Percentiles rank a stretch among this genome's conserved stretches.
Conservation (phyloP, 31 red algal genomes). For the Bonnemaisonia californica region DNA sequence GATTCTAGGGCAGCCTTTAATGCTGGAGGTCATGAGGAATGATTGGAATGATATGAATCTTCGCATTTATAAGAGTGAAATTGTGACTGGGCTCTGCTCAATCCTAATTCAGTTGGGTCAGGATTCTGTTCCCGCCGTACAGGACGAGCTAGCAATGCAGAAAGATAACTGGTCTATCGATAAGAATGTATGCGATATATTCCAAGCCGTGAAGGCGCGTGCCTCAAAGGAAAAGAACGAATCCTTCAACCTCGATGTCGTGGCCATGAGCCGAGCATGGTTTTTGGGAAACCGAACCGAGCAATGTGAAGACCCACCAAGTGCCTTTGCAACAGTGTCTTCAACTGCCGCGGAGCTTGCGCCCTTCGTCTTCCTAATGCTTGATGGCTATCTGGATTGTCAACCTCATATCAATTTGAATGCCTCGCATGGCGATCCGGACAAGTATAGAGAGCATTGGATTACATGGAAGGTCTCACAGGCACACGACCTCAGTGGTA, state of each 20-base stretch:
- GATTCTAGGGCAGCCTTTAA: constrained; percentile 29
- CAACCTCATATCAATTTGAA: neutral
- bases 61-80: constrained; percentile 51
- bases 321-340: constrained; percentile 41
- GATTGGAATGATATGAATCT: constrained; percentile 2
- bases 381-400: constrained; percentile 12
- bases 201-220: constrained; percentile 32
- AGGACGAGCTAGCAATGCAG: constrained; percentile 7
- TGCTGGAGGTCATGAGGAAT: constrained; percentile 18
- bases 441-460: constrained; percentile 30
- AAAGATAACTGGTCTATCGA: constrained; percentile 35
- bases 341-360: constrained; percentile 44
- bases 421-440: constrained; percentile 11
- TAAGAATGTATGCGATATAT: constrained; percentile 17
- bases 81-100: constrained; percentile 49
- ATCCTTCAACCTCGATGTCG: constrained; percentile 48
- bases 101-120: constrained; percentile 39
- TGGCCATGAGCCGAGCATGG: constrained; percentile 44
- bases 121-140: constrained; percentile 5
- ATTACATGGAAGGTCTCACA: constrained; percentile 44
- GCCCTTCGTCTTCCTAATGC: constrained; percentile 53
- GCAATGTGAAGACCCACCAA: constrained; percentile 50
- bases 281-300: constrained; percentile 28
- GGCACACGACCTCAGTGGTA: constrained; percentile 39
- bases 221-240: constrained; percentile 14